Percentiles rank a stretch among this genome's conserved stretches.
Conservation (phyloP, 1,284 basidiomycete genomes). For the Trichosporon ovoides region DNA sequence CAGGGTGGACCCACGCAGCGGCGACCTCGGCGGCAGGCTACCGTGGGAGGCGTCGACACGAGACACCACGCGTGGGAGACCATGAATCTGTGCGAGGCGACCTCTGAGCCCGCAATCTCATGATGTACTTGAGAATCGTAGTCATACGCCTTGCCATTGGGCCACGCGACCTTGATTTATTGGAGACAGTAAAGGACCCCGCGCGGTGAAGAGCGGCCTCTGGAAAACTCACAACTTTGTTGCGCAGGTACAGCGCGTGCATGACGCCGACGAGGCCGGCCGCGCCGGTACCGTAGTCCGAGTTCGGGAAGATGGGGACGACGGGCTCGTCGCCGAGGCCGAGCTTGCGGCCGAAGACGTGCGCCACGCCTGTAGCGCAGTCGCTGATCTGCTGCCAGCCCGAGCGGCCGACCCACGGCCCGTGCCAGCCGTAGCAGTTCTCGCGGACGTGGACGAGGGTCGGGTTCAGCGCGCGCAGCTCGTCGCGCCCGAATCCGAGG, state of each 20-base stretch:
- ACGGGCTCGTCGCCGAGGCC: slow-evolving; percentile 7
- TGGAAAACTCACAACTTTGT: no score
- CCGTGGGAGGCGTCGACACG: no score
- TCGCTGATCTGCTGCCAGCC: slow-evolving; percentile 19
- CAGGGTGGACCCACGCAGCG: no score
- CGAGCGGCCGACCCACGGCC: slow-evolving; percentile 8
- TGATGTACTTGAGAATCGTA: no score
- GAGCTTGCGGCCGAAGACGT: not conserved
- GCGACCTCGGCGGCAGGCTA: no score
- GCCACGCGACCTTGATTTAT: no score
- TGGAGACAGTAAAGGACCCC: no score
- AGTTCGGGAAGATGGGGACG: slow-evolving; percentile 12
- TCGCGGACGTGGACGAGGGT: slow-evolving; percentile 11
- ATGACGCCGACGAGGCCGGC: slow-evolving; percentile 7
- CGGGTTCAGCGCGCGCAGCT: slow-evolving; percentile 8
- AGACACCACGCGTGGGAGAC: no score
- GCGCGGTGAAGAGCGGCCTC: no score
- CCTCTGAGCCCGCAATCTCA: no score
- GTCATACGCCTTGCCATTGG: no score
- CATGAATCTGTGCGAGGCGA: no score
- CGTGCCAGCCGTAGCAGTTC: slow-evolving; percentile 18
- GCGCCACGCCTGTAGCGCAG: slow-evolving; percentile 1
- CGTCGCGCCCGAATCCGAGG: slow-evolving; percentile 9
- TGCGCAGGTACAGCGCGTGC: slow-evolving; percentile 10
- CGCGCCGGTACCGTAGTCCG: slow-evolving; percentile 10